phyloP scores from a whole-genome alignment of 805 yeast species.

The Kuraishia molischiana region DNA sequence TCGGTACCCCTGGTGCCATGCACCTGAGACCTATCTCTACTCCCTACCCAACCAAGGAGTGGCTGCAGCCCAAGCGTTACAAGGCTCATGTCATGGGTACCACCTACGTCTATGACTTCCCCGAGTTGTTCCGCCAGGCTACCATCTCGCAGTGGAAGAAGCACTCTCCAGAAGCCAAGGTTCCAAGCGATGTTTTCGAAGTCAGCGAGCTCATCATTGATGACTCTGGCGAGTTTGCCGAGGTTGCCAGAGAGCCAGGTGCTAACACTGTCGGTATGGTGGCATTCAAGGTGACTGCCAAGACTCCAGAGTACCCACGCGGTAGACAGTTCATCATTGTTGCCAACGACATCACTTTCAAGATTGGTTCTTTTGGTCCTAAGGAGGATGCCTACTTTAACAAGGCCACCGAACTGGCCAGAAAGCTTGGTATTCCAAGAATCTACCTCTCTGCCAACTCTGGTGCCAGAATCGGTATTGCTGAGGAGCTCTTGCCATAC shows the following conservation, averaged over 20 bases:
- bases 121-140: slow-evolving; percentile 95
- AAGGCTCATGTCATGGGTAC: slow-evolving; percentile 98
- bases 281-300: slow-evolving; percentile 82
- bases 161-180: slow-evolving; percentile 38
- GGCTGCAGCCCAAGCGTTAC: slow-evolving; percentile 97
- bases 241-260: slow-evolving; percentile 93
- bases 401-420: slow-evolving; percentile 86
- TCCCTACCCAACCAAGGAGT: slow-evolving; percentile 96
- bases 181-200: slow-evolving; percentile 71
- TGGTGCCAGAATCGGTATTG: slow-evolving; percentile 98
- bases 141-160: slow-evolving; percentile 78
- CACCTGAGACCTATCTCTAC: slow-evolving; percentile 93
- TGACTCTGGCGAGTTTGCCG: slow-evolving; percentile 74
- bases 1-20: slow-evolving; percentile 95
- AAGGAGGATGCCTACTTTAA: slow-evolving; percentile 88
- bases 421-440: slow-evolving; percentile 89
- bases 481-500: slow-evolving; percentile 87
- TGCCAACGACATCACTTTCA: slow-evolving; percentile 95
- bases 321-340: slow-evolving; percentile 91
- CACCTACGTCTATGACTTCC: slow-evolving; percentile 97
- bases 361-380: slow-evolving; percentile 98
- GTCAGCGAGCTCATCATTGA: slow-evolving; percentile 77
- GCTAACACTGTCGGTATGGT: slow-evolving; percentile 96
- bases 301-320: slow-evolving; percentile 94
- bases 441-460: slow-evolving; percentile 95